These are phyloP conservation scores for Batkoa obscura DNA, from an alignment of 371 early-diverging fungal species.

Conservation along the genomic window DNA sequence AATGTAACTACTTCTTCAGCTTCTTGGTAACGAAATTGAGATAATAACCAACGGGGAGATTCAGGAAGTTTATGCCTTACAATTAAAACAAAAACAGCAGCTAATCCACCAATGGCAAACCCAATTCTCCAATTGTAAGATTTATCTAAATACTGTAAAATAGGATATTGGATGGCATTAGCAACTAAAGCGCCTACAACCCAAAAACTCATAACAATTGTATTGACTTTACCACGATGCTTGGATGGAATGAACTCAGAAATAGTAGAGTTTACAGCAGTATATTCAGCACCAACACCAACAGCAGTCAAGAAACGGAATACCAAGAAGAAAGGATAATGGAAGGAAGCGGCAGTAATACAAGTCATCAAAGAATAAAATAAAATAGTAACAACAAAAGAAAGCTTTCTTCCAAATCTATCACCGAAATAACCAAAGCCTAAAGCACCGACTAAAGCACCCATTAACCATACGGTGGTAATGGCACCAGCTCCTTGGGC, in stretches of 20 bases:
- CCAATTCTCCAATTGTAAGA: constrained; percentile 5
- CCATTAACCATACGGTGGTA: constrained; percentile 7
- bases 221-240: constrained; percentile 7
- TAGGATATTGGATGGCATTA: constrained; percentile 3
- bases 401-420: constrained; percentile 5
- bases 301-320: constrained; percentile 9
- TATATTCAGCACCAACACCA: constrained; percentile 9
- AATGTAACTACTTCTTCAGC: not conserved
- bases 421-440: constrained; percentile 7
- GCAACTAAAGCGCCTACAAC: constrained; percentile 7
- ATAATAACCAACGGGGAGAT: constrained; percentile 7
- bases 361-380: constrained; percentile 7
- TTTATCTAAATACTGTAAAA: constrained; percentile 1
- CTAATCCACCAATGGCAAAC: constrained; percentile 2
- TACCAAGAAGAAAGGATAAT: constrained; percentile 6
- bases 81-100: not conserved
- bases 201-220: constrained; percentile 7
- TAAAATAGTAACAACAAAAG: constrained; percentile 6
- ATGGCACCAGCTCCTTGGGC: constrained; percentile 2
- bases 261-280: constrained; percentile 7
- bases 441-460: constrained; percentile 8
- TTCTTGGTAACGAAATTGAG: constrained; percentile 5
- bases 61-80: constrained; percentile 5
- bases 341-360: constrained; percentile 5
- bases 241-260: constrained; percentile 8